Conservation (phyloP, 2,329 filamentous ascomycete genomes). For the Hypomyces perniciosus region DNA sequence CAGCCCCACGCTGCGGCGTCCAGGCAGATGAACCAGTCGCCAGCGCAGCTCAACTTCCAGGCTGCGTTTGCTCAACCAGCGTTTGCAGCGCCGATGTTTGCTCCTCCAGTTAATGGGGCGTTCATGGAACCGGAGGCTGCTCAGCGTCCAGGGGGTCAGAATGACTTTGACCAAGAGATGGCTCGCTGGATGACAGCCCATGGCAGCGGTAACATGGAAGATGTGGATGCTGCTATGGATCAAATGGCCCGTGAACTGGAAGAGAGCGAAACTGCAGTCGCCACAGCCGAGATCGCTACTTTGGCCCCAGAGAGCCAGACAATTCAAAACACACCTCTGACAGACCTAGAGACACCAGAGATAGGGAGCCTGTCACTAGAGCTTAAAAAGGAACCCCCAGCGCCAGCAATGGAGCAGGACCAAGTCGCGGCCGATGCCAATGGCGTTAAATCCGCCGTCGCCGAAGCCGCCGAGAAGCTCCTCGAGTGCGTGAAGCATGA, state of each 20-base stretch:
- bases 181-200: conserved; percentile 35
- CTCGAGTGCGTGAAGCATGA: conserved; percentile 40
- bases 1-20: conserved; percentile 19
- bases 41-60: conserved; percentile 24
- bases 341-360: conserved; percentile 27
- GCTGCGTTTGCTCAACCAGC: conserved; percentile 23
- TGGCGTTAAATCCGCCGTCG: conserved; percentile 29
- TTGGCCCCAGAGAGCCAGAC: neutral
- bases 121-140: conserved; percentile 20
- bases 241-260: conserved; percentile 37
- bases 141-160: conserved; percentile 20
- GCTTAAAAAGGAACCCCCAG: conserved; percentile 1
- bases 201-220: conserved; percentile 27
- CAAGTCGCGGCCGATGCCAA: conserved; percentile 12
- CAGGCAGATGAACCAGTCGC: conserved; percentile 20
- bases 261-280: conserved; percentile 27
- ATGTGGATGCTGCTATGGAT: conserved; percentile 39
- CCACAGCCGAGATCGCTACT: conserved; percentile 14
- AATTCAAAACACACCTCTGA: conserved; percentile 15
- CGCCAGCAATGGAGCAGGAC: conserved; percentile 4
- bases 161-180: conserved; percentile 38
- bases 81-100: conserved; percentile 21
- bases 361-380: conserved; percentile 28
- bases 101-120: conserved; percentile 16
- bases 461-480: conserved; percentile 37